Percentiles rank a stretch among this genome's conserved stretches.
These are phyloP conservation scores for Ramalina peruviana DNA, from an alignment of 495 filamentous ascomycete species.

Conservation along the genomic window DNA sequence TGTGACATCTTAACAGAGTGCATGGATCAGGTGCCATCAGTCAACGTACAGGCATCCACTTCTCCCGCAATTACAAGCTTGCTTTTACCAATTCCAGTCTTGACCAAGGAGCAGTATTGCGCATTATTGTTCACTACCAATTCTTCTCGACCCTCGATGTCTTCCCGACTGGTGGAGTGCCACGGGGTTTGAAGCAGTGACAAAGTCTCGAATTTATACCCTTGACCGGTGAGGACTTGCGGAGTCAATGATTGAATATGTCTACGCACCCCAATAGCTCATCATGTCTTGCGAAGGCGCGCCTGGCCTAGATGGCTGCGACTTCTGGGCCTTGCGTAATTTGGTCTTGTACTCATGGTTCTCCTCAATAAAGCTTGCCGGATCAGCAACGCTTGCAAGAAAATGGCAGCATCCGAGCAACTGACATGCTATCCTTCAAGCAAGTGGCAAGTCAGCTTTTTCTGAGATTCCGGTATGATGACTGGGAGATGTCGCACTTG, in stretches of 20 bases:
- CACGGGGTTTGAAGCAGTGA: slow-evolving; percentile 59
- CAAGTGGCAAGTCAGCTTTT: slow-evolving; percentile 10
- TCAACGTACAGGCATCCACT: slow-evolving; percentile 65
- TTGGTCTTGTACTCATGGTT: slow-evolving; percentile 54
- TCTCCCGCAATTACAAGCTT: slow-evolving; percentile 78
- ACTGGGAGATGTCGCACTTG: slow-evolving; percentile 44
- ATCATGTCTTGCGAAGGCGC: slow-evolving; percentile 49
- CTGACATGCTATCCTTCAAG: slow-evolving; percentile 65
- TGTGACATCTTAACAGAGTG: slow-evolving; percentile 16
- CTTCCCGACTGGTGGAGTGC: slow-evolving; percentile 51
- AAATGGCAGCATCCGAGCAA: slow-evolving; percentile 4
- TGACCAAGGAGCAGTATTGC: slow-evolving; percentile 88
- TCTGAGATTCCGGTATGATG: not conserved
- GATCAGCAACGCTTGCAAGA: not conserved
- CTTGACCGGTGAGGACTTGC: slow-evolving; percentile 28
- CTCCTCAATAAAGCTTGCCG: slow-evolving; percentile 78
- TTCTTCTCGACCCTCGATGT: slow-evolving; percentile 62
- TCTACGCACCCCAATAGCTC: slow-evolving; percentile 44
- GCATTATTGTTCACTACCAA: slow-evolving; percentile 69
- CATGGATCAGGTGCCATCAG: not conserved
- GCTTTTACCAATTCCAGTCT: slow-evolving; percentile 64
- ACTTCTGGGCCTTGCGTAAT: slow-evolving; percentile 35
- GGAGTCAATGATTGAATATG: not conserved
- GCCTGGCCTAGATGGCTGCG: slow-evolving; percentile 38
- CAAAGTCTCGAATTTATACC: slow-evolving; percentile 93